Evolutionary conservation across 139 green algal species (phyloP).

Genomic region (Trebouxia sp.): DNA sequence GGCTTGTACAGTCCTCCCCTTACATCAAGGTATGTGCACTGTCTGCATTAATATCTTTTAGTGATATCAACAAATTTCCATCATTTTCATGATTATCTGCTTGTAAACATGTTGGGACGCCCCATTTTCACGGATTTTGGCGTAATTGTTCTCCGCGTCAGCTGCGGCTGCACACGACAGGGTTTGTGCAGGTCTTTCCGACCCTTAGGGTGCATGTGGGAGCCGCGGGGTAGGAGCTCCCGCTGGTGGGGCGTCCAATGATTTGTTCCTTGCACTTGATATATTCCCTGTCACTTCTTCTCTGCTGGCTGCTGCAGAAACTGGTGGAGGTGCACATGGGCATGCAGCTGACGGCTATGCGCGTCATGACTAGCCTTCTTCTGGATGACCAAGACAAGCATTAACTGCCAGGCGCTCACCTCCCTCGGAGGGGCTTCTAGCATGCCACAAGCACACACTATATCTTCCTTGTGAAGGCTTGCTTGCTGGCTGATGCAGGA

Average conservation of each 20-base stretch:
- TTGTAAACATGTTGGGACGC: too few species aligned
- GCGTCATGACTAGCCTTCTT: neutral
- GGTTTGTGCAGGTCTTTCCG: too few species aligned
- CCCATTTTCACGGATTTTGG: too few species aligned
- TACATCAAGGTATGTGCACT: constrained; percentile 6
- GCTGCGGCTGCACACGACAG: too few species aligned
- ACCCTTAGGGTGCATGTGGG: too few species aligned
- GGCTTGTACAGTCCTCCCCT: constrained; percentile 5
- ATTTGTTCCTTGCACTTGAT: too few species aligned
- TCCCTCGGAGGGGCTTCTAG: too few species aligned
- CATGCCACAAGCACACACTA: too few species aligned
- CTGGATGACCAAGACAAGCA: neutral
- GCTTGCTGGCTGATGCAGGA: neutral
- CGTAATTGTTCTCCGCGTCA: too few species aligned
- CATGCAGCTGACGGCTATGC: neutral
- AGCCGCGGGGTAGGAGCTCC: too few species aligned
- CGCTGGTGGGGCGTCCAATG: too few species aligned
- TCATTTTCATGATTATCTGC: neutral
- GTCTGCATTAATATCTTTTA: neutral
- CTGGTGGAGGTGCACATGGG: constrained; percentile 4
- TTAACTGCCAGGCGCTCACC: neutral
- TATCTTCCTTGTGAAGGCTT: too few species aligned
- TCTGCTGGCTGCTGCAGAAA: neutral
- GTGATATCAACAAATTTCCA: neutral
- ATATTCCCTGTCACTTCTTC: neutral